Base-by-base conservation (phyloP, 305 asterid genomes). In the Fraxinus paxiana region DNA sequence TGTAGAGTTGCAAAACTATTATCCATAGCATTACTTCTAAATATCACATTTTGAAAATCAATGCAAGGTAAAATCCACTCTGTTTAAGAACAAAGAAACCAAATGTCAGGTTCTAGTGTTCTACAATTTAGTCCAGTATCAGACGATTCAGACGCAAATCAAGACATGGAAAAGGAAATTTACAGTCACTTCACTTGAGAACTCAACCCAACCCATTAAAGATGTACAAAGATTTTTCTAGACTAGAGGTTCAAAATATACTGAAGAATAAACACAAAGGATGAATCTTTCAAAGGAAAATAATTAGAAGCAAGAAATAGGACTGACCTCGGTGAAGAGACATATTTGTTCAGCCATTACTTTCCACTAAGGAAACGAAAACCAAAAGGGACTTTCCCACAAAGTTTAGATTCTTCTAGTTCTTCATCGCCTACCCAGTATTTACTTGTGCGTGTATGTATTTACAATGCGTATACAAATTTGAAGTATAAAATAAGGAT, bases 281-380 rank as follows among this genome's bases (percentile, higher is more conserved):
- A 59, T 70, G 65, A 81, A 81, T 28, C 75, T 72, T 83, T 35
- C 15, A 41, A 34, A 51, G 33, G 33, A 13, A n/a, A 20, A 8
- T 15, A 35, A 56, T 73, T 6, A 33, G 59, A 73, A 2, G 6
- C 31, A 24, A 46, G 22, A 33, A 8, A 82, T 41, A 80, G 61
- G 78, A 46, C 86, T 82, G 65, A 92, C 98, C 96, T 93, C 91
- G 35, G 92, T 83, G 87, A 93, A 87, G 61, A 91, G 54, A 80
- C 94, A 91, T 63, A 89, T 89, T 73, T 85, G 93, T 83, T 91
- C 97, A 48, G 94, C 93, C 97, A 93, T 92, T 71, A 54, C 77
- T 54, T 34, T 78, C 48, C 54, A 76, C 73, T 54, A 33, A 77
- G 76, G 31, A 41, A 84, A 77, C 85, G 75, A 61, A 33, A 35